Percentiles rank a stretch among this genome's conserved stretches.
Conservation (phyloP, 805 yeast genomes). For the Kuraishia ogatae region DNA sequence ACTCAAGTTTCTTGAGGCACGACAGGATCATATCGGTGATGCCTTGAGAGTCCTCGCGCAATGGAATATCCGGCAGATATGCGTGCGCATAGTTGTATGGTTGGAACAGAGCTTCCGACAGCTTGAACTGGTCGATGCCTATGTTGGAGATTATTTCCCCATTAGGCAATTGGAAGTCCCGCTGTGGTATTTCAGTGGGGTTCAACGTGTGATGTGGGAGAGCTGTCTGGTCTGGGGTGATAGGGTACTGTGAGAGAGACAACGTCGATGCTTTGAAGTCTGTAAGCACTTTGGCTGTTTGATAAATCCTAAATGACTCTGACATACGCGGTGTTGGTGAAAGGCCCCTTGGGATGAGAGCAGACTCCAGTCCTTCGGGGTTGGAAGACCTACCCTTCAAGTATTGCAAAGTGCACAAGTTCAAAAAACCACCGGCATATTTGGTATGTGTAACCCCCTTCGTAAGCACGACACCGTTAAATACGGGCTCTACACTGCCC, state of each 20-base stretch:
- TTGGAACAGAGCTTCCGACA: constrained; percentile 64
- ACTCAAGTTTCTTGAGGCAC: constrained; percentile 36
- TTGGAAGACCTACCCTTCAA: constrained; percentile 26
- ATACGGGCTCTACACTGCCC: constrained; percentile 65
- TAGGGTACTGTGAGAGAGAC: constrained; percentile 18
- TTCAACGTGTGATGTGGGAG: constrained; percentile 10
- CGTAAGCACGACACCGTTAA: constrained; percentile 62
- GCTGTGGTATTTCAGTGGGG: constrained; percentile 28
- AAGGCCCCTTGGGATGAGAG: constrained; percentile 24
- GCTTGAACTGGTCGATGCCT: constrained; percentile 41
- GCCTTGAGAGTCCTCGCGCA: constrained; percentile 45
- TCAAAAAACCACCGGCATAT: constrained; percentile 81
- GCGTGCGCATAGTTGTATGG: constrained; percentile 41
- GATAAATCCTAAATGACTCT: constrained; percentile 30
- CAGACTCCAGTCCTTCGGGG: constrained; percentile 16
- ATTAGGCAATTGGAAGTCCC: constrained; percentile 53
- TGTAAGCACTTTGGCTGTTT: constrained; percentile 29
- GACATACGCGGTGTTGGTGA: constrained; percentile 16
- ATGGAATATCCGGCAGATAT: constrained; percentile 29
- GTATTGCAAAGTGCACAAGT: constrained; percentile 49
- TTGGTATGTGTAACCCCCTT: constrained; percentile 60
- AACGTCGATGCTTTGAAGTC: constrained; percentile 36
- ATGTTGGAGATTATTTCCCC: constrained; percentile 35
- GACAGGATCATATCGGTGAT: constrained; percentile 34
- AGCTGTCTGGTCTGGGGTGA: constrained; percentile 16